Evolutionary conservation across 805 yeast genomes (phyloP).

Genomic region (Kazachstania psychrophila): DNA sequence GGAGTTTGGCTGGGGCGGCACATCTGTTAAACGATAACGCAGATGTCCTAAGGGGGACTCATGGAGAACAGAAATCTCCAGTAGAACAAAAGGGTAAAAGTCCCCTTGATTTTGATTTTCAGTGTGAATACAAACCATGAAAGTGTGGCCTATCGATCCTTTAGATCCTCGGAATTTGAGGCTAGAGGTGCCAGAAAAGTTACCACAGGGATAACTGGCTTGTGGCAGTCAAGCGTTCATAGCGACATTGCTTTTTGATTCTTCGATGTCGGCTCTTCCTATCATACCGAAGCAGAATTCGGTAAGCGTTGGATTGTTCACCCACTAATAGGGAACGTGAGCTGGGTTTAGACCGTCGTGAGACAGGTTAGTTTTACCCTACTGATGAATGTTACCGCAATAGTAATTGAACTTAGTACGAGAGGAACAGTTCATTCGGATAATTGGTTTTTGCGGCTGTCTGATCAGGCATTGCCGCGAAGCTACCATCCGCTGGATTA

Average conservation of each 20-base stretch:
- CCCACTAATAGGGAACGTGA: constrained; percentile 42
- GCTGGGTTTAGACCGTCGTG: constrained; percentile 37
- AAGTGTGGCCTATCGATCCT: constrained; percentile 44
- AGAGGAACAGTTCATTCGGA: constrained; percentile 41
- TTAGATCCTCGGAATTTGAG: constrained; percentile 38
- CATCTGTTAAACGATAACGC: constrained; percentile 41
- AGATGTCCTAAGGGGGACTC: constrained; percentile 39
- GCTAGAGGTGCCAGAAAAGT: constrained; percentile 40
- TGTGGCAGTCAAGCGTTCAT: constrained; percentile 43
- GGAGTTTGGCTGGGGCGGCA: constrained; percentile 42
- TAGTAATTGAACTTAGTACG: constrained; percentile 39
- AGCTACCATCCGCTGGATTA: constrained; percentile 35
- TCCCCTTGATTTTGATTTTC: constrained; percentile 39
- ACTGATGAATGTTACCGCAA: constrained; percentile 34
- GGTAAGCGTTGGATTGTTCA: constrained; percentile 40
- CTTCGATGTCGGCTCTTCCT: constrained; percentile 44
- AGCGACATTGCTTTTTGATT: constrained; percentile 40
- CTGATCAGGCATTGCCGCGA: constrained; percentile 41
- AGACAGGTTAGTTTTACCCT: constrained; percentile 39
- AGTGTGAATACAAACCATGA: constrained; percentile 40
- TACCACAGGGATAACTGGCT: constrained; percentile 38
- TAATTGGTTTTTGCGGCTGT: constrained; percentile 40
- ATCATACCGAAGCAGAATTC: constrained; percentile 43
- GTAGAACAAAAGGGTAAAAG: constrained; percentile 41
- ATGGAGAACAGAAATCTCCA: constrained; percentile 41